A percentile compares a stretch with the other conserved stretches of the same genome.
Evolutionary conservation across 2,329 filamentous ascomycete species (phyloP).

Genomic region (Nothomitra cinnamomea): DNA sequence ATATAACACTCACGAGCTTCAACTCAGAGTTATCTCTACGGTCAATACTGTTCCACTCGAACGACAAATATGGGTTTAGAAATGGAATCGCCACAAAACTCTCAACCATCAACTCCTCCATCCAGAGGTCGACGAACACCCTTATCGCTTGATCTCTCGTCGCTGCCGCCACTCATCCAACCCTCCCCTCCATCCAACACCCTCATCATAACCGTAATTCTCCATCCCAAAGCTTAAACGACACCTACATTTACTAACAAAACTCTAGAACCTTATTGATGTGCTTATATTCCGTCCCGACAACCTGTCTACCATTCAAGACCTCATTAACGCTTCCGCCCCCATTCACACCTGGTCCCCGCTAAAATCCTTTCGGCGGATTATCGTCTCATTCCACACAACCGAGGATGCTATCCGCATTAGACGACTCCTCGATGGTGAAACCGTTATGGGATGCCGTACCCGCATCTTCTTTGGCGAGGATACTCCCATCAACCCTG

Average conservation of each 20-base stretch:
- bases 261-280: slow-evolving; percentile 26
- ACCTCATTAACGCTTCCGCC: slow-evolving; percentile 24
- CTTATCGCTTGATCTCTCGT: slow-evolving; percentile 29
- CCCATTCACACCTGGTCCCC: slow-evolving; percentile 33
- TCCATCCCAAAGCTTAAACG: not conserved
- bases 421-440: slow-evolving; percentile 26
- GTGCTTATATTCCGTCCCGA: slow-evolving; percentile 28
- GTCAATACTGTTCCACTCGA: no score
- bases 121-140: slow-evolving; percentile 12
- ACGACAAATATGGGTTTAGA: not conserved
- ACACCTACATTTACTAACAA: no score
- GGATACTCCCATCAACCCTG: slow-evolving; percentile 28
- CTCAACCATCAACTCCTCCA: not conserved
- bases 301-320: slow-evolving; percentile 26
- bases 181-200: slow-evolving; percentile 32
- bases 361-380: slow-evolving; percentile 31
- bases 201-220: slow-evolving; percentile 27
- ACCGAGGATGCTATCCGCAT: slow-evolving; percentile 24
- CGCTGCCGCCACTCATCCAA: slow-evolving; percentile 26
- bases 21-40: no score
- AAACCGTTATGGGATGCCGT: slow-evolving; percentile 18
- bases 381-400: slow-evolving; percentile 31
- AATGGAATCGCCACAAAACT: slow-evolving; percentile 1
- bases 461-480: slow-evolving; percentile 35
- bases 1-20: no score